Base-by-base conservation (phyloP, 1,139 yeast species). In the Pichia sp. region DNA sequence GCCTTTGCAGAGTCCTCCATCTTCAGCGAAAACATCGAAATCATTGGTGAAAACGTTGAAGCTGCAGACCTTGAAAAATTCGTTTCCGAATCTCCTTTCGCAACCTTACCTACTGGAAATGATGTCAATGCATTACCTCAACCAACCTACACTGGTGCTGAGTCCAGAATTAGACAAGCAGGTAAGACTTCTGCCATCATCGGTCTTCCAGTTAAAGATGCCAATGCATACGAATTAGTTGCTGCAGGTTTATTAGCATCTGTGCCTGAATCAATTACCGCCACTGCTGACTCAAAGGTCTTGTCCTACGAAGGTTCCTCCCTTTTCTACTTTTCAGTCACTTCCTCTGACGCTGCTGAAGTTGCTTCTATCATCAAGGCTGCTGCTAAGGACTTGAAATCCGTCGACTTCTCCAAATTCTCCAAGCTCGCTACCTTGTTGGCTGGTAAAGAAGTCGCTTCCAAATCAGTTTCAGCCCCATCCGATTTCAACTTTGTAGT, bases 401-500 rank as follows among this genome's bases (percentile, higher is more conserved):
- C 75, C 45, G 58, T 72, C 54, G 75, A 74, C 57, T 75, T 77
- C 64, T 57, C 59, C 11, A 50, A 54, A 31, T 59, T 45, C 55
- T 52, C 55, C 8, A 55, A 58, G 30, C 54, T 57, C 49, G 61
- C 61, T 38, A 66, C 67, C 19, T 76, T 78, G 60, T 69, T 73
- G 62, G 75, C 79, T 69, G 67, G 75, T 60, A 75, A 78, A 58
- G 78, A 79, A 58, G 74, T 77, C 63, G 72, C 75, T 59, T 72
- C 79, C 51, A 75, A 79, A 67, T 78, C 84, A 66, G 70, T 84
- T 63, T 80, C 81, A 34, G 59, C 61, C 48, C 60, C 67, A 62
- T 23, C 53, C 19, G 83, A 83, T 66, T 84, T 85, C 77, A 90
- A 87, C 77, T 86, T 87, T 69, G 95, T 87, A 62, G 97, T 95